phyloP scores from a whole-genome alignment of 2,329 filamentous ascomycete genomes.

The Colletotrichum sansevieriae region DNA sequence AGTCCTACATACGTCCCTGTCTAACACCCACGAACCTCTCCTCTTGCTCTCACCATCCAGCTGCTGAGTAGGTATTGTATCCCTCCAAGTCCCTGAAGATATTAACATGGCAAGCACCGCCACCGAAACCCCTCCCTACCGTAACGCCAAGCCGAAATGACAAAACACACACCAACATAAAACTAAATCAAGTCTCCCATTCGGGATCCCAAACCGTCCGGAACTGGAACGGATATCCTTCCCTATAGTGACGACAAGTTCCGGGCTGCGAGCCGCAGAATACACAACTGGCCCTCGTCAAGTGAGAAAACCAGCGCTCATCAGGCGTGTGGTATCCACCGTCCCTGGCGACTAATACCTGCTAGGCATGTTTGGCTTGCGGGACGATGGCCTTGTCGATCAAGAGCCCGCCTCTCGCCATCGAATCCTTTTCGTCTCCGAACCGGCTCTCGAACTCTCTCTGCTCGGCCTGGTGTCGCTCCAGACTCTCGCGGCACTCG shows the following conservation, averaged over 20 bases:
- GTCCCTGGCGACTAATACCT: neutral
- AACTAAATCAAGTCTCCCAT: neutral
- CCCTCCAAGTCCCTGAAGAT: neutral
- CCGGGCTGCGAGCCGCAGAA: constrained; percentile 14
- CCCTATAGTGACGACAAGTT: no score
- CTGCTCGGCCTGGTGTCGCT: constrained; percentile 75
- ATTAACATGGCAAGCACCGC: constrained; percentile 25
- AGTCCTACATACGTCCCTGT: constrained; percentile 20
- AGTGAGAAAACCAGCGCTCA: neutral
- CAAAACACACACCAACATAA: neutral
- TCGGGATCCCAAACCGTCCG: neutral
- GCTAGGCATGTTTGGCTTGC: constrained; percentile 47
- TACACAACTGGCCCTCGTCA: neutral
- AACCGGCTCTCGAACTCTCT: constrained; percentile 80
- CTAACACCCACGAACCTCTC: neutral
- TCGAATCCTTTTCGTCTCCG: constrained; percentile 75
- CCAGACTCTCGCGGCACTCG: constrained; percentile 80
- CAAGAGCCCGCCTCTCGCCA: constrained; percentile 63
- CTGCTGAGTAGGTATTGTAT: neutral
- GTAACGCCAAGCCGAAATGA: constrained; percentile 36
- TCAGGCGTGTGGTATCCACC: neutral
- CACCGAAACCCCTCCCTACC: constrained; percentile 5
- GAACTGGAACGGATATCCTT: no score
- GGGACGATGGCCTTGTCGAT: constrained; percentile 76
- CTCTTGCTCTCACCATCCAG: neutral